A percentile compares a stretch with the other conserved stretches of the same genome.
Conservation (phyloP, 495 filamentous ascomycete genomes). For the Aspergillus incahuasiensis region DNA sequence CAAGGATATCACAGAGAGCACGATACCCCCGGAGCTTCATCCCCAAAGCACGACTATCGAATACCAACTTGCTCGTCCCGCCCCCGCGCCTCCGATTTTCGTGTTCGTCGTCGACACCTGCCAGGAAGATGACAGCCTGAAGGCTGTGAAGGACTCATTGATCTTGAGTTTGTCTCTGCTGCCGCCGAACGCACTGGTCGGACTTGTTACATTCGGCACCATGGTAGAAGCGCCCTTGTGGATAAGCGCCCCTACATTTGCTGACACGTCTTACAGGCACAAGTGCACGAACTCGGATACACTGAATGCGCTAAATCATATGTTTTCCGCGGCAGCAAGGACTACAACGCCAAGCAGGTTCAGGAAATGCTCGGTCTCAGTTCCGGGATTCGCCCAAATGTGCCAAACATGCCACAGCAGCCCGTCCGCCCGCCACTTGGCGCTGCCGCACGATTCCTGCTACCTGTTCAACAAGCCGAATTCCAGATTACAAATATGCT, state of each 20-base stretch:
- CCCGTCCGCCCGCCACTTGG: constrained; percentile 77
- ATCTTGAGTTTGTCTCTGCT: constrained; percentile 95
- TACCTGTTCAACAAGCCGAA: constrained; percentile 94
- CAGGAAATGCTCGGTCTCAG: constrained; percentile 94
- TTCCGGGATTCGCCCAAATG: constrained; percentile 66
- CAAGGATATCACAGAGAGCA: constrained; percentile 94
- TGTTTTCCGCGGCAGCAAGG: constrained; percentile 96
- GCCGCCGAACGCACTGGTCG: constrained; percentile 89
- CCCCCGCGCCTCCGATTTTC: constrained; percentile 92
- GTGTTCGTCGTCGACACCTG: constrained; percentile 98
- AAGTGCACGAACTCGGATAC: constrained; percentile 98
- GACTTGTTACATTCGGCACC: constrained; percentile 91
- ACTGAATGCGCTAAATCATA: constrained; percentile 99
- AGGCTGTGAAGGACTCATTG: constrained; percentile 91
- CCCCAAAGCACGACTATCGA: constrained; percentile 94
- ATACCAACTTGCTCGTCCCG: constrained; percentile 88
- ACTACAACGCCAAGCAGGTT: constrained; percentile 93
- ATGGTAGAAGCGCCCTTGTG: constrained; percentile 58
- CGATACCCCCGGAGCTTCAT: constrained; percentile 93
- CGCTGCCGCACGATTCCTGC: constrained; percentile 82
- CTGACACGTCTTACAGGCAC: constrained; percentile 55
- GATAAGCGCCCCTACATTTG: neutral
- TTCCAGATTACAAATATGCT: constrained; percentile 97
- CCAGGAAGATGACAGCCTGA: constrained; percentile 95
- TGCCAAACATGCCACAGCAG: constrained; percentile 76